These are phyloP conservation scores for Ampelocalamus luodianensis DNA, from an alignment of 176 grass and related monocot species.

Conservation along the genomic window DNA sequence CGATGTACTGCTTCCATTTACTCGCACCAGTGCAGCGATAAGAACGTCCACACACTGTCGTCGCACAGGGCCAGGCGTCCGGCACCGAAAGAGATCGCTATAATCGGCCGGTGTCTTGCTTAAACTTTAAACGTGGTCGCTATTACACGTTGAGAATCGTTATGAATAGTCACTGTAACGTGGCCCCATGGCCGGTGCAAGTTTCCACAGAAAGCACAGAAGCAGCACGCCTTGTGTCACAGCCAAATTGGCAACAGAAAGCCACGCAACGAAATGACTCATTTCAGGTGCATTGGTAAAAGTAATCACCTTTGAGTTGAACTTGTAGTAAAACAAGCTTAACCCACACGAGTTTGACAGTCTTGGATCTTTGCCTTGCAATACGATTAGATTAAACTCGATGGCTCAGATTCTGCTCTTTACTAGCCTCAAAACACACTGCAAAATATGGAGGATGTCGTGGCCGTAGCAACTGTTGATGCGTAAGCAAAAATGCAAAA, in stretches of 20 bases:
- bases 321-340: too few species aligned
- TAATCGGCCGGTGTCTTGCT: background rate
- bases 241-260: background rate
- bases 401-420: background rate
- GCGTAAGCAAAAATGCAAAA: slow-evolving; percentile 19
- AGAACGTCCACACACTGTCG: background rate
- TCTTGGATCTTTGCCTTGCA: background rate
- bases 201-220: background rate
- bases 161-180: background rate
- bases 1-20: slow-evolving; percentile 11
- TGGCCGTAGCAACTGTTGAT: slow-evolving; percentile 33
- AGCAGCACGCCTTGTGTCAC: background rate
- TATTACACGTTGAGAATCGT: background rate
- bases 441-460: slow-evolving; percentile 37
- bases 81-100: background rate
- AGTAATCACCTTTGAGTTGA: background rate
- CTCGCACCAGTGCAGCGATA: slow-evolving; percentile 14
- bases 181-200: background rate
- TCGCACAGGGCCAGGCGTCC: slow-evolving; percentile 22
- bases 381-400: background rate
- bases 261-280: background rate
- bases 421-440: background rate
- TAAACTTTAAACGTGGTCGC: background rate
- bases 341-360: background rate
- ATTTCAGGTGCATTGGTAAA: background rate